Conservation (phyloP, 306 rosid genomes). For the Castanea mollissima region DNA sequence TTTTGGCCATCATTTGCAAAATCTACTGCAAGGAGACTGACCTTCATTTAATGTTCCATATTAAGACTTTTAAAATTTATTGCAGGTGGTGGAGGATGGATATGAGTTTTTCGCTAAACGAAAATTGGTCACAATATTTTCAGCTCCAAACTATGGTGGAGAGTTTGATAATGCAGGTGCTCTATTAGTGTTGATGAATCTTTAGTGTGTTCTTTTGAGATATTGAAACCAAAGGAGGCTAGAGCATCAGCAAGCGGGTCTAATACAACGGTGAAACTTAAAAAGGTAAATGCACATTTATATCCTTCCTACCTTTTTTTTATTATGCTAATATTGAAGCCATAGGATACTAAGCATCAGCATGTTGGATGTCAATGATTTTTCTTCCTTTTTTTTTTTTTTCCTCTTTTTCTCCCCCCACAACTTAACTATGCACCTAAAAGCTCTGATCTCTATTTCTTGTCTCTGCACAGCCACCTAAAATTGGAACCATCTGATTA, state of each 20-base stretch:
- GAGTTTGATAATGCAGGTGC: conserved; percentile 89
- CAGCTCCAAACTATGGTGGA: conserved; percentile 90
- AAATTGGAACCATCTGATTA: conserved; percentile 45
- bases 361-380: not conserved
- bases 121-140: conserved; percentile 78
- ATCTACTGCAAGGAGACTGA: not conserved
- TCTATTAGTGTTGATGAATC: conserved; percentile 69
- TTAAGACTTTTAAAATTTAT: not conserved
- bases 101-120: conserved; percentile 76
- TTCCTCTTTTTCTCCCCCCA: not conserved
- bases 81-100: conserved; percentile 90
- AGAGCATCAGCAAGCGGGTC: conserved; percentile 51
- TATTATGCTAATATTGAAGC: not conserved
- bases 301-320: not conserved
- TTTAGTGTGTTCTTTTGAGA: conserved; percentile 75
- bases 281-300: conserved; percentile 49
- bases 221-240: conserved; percentile 53
- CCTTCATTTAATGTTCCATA: not conserved
- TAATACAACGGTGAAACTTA: conserved; percentile 32
- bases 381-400: not conserved
- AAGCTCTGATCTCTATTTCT: not conserved
- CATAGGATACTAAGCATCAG: not conserved
- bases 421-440: not conserved
- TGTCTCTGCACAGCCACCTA: conserved; percentile 52
- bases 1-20: not conserved